Evolutionary conservation across 495 filamentous ascomycete species (phyloP), one percentile per base, ranked within the genome.

Genomic region (Podospora bellae-mahoneyi): DNA sequence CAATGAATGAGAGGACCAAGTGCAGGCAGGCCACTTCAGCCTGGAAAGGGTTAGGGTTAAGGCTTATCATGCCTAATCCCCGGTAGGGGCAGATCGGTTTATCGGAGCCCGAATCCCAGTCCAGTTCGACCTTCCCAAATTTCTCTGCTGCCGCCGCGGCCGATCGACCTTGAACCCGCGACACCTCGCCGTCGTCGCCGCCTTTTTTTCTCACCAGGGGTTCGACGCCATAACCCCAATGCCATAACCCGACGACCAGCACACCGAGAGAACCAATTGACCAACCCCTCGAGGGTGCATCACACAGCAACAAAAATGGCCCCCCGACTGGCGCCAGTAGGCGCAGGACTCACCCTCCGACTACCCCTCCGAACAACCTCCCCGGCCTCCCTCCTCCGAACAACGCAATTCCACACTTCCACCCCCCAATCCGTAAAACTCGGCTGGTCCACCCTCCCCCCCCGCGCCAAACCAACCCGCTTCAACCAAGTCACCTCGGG

Each of bases 301-400:
- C 48, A 23, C 19, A 32, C 30, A 32, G 4, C 4, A 32, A 32
- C 4, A 58, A 82, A 69, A 74, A 86, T 86, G 84, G 82, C 84
- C 73, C 82, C 84, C 69, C 80, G 81, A 76, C 78, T 85, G 77
- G 80, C 83, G 77, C 80, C 75, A 79, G 80, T 79, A 83, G 83
- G 34, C 5, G 9, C 39, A 5, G 13, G 15, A 48, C 39, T 48
- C 9, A 48, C 39, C 77, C 76, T 76, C 75, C 71, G 74, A 71
- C 75, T 73, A 71, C 75, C 72, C 64, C 65, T 66, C 56, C 67
- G 48, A n/a, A 48, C 76, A 56, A 73, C 82, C 55, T 34, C 54
- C 15, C 63, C 20, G 16, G 28, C 53, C 63, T 56, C 39, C 74
- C 75, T 68, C 68, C 48, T 61, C 57, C 68, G 48, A 23, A 66